Base-by-base conservation (phyloP, 192 early-diverging fungal species). In the Backusella australiensis region DNA sequence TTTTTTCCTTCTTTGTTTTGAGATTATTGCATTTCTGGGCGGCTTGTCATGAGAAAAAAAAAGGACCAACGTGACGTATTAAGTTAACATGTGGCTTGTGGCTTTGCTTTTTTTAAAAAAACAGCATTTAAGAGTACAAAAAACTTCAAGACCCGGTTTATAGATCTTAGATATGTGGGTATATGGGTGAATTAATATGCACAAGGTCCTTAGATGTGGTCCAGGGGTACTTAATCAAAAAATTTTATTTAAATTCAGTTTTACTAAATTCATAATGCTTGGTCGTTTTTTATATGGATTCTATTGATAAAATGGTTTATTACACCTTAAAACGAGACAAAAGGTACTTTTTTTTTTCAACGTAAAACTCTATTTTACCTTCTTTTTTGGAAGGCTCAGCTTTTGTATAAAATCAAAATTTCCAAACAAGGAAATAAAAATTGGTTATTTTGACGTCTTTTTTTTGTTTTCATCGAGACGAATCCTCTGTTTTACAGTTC, bases 31-130 rank as follows among this genome's bases (percentile, higher is more conserved):
- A 63, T 63, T 63, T 63, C 23, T 63, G 56, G 56, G 56, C 56
- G 56, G 56, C 56, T 63, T 63, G 53, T 56, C 7, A 63, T 63
- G 56, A 63, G 56, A 63, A 63, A 63, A 63, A 59, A 63, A 63
- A 63, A 44, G 42, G 6, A 12, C 14, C 3, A 63, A 63, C 21
- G 56, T 63, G 56, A 63, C 56, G 56, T 63, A 63, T 63, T 63
- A 23, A 63, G 56, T 4, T 29, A 5, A 63, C 11, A 29, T 63
- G 56, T 63, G 56, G 56, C 56, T 63, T 63, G 42, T 56, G 53
- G 56, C 56, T 63, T 63, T 63, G 56, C 23, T 29, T 63, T 63
- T n/a, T 5, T 19, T 15, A 63, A 63, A 59, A 59, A 59, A 63
- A 29, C 4, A 26, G 21, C 6, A 56, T 19, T 56, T n/a, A 21